These are phyloP conservation scores for Rhodotorula mucilaginosa DNA, from an alignment of 1,284 basidiomycete genomes.

Conservation along the genomic window DNA sequence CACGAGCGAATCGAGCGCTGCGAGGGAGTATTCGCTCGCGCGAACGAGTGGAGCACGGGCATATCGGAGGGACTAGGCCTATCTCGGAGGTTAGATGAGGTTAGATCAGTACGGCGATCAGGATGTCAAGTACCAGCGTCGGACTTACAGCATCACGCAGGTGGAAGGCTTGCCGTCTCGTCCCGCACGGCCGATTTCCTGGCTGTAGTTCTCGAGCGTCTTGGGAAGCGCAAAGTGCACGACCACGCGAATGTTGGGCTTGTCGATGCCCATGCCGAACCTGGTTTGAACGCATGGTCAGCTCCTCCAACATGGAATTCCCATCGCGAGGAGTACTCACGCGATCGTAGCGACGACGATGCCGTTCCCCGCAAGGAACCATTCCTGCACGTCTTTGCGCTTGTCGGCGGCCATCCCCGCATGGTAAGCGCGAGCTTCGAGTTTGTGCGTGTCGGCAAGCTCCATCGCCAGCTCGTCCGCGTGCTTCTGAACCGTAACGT, in stretches of 20 bases:
- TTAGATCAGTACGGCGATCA: background rate
- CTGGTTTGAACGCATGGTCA: background rate
- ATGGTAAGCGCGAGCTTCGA: slow-evolving; percentile 48
- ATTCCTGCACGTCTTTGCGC: slow-evolving; percentile 46
- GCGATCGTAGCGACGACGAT: slow-evolving; percentile 52
- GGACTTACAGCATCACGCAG: slow-evolving; percentile 28
- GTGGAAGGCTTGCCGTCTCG: slow-evolving; percentile 59
- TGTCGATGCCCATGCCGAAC: slow-evolving; percentile 83
- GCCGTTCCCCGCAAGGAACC: slow-evolving; percentile 48
- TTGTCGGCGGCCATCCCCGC: slow-evolving; percentile 48
- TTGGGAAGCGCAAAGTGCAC: slow-evolving; percentile 69
- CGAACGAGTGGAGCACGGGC: slow-evolving; percentile 32
- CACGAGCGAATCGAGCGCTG: slow-evolving; percentile 20
- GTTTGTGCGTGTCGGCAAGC: slow-evolving; percentile 38
- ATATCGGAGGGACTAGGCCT: slow-evolving; percentile 16
- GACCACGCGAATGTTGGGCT: slow-evolving; percentile 72
- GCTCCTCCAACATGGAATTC: too few species aligned
- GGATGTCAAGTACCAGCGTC: background rate
- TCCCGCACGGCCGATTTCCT: slow-evolving; percentile 80
- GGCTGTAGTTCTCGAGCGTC: slow-evolving; percentile 62
- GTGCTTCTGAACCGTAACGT: slow-evolving; percentile 47
- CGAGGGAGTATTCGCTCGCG: slow-evolving; percentile 33
- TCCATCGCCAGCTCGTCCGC: slow-evolving; percentile 48
- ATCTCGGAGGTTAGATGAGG: too few species aligned
- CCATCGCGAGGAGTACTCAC: background rate